These are phyloP conservation scores for Sordariomycetes sp. DNA, from an alignment of 2,329 filamentous ascomycete species.

Conservation along the genomic window DNA sequence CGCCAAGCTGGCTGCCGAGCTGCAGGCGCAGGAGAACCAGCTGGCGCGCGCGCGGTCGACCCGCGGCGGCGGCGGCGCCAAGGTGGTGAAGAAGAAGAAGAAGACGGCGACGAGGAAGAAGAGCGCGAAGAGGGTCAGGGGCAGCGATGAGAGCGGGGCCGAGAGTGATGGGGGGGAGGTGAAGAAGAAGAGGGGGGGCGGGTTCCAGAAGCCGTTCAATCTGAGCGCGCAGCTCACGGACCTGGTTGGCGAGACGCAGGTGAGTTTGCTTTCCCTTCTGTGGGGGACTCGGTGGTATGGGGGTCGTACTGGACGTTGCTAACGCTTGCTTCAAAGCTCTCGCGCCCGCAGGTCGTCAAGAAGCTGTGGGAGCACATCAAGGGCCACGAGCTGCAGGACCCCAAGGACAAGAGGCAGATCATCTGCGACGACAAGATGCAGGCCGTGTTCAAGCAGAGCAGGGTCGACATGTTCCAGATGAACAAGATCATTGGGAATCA, in stretches of 20 bases:
- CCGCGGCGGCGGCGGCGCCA: slow-evolving; percentile 49
- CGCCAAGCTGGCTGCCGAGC: slow-evolving; percentile 72
- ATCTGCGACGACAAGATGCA: slow-evolving; percentile 85
- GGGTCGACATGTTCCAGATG: slow-evolving; percentile 98
- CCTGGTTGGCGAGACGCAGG: slow-evolving; percentile 58
- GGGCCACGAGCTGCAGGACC: slow-evolving; percentile 77
- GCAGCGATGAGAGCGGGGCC: slow-evolving; percentile 70
- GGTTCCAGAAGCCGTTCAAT: slow-evolving; percentile 81
- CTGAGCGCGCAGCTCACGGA: slow-evolving; percentile 61
- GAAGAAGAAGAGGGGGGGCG: slow-evolving; percentile 78
- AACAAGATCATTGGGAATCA: slow-evolving; percentile 91
- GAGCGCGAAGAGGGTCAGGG: slow-evolving; percentile 63
- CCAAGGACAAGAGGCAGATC: slow-evolving; percentile 84
- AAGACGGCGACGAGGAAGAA: slow-evolving; percentile 68
- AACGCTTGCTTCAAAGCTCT: slow-evolving; percentile 51
- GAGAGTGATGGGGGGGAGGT: slow-evolving; percentile 43
- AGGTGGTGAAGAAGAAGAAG: slow-evolving; percentile 55
- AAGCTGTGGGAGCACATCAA: slow-evolving; percentile 96
- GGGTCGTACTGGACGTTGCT: neutral
- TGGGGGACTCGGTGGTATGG: neutral
- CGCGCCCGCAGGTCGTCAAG: slow-evolving; percentile 91
- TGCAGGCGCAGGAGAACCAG: slow-evolving; percentile 88
- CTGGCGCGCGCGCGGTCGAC: slow-evolving; percentile 58
- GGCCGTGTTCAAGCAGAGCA: slow-evolving; percentile 82
- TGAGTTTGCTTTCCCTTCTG: slow-evolving; percentile 23